These are phyloP conservation scores for Zostera marina DNA, from an alignment of 116 monocot genomes.

Conservation along the genomic window DNA sequence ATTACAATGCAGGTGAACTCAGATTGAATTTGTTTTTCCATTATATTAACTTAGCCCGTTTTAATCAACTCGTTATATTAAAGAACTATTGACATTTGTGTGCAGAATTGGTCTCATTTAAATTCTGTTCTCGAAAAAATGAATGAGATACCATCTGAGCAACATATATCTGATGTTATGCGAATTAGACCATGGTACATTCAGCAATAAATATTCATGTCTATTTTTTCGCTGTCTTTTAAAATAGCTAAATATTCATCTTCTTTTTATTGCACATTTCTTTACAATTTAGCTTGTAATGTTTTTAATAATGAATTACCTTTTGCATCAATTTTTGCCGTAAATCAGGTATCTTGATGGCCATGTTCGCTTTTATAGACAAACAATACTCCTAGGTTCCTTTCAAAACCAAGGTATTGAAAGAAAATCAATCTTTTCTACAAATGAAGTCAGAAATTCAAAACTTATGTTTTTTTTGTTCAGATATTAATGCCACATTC, in stretches of 20 bases:
- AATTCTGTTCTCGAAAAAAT: slow-evolving; percentile 74
- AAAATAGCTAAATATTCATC: too few relatives aligned
- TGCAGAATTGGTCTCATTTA: slow-evolving; percentile 89
- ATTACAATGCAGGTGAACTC: slow-evolving; percentile 77
- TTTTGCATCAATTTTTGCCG: not conserved
- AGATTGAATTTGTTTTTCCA: not conserved
- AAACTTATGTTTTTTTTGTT: not conserved
- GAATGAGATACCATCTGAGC: slow-evolving; percentile 55
- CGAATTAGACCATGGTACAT: slow-evolving; percentile 78
- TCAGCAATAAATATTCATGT: not conserved
- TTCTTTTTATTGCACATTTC: too few relatives aligned
- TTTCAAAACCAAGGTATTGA: slow-evolving; percentile 64
- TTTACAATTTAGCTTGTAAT: too few relatives aligned
- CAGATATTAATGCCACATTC: slow-evolving; percentile 92
- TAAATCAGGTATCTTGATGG: slow-evolving; percentile 76
- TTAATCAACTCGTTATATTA: not conserved
- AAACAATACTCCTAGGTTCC: slow-evolving; percentile 74
- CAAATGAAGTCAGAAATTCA: too few relatives aligned
- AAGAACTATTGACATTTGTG: slow-evolving; percentile 1
- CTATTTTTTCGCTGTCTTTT: not conserved
- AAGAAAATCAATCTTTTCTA: not conserved
- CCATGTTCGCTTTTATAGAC: slow-evolving; percentile 80
- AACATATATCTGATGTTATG: slow-evolving; percentile 88
- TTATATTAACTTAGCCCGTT: not conserved
- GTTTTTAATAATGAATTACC: too few relatives aligned